These are phyloP conservation scores for Neocucurbitaria cava DNA, from an alignment of 2,329 filamentous ascomycete genomes.

Conservation along the genomic window DNA sequence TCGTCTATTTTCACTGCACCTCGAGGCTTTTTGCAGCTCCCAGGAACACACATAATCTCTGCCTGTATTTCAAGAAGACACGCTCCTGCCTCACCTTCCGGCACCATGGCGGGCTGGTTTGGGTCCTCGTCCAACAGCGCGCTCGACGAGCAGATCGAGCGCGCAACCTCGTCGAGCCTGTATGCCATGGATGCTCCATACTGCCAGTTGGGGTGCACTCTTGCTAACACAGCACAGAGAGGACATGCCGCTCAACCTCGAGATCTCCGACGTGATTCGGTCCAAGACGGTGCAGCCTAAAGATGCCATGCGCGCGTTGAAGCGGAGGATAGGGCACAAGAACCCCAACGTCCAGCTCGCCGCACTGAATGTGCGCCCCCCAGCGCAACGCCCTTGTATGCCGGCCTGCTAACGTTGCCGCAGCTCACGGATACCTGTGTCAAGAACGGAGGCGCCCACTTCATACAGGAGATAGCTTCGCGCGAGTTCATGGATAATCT, in stretches of 20 bases:
- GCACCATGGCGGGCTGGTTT: conserved; percentile 92
- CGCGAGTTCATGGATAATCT: conserved; percentile 99
- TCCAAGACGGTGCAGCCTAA: conserved; percentile 97
- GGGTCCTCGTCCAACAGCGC: conserved; percentile 80
- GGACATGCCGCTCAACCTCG: conserved; percentile 95
- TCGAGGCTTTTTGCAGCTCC: background rate
- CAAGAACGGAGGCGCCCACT: conserved; percentile 96
- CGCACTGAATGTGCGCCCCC: conserved; percentile 76
- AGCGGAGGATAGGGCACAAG: conserved; percentile 92
- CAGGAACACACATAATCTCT: background rate
- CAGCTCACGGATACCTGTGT: conserved; percentile 97
- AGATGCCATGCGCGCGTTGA: conserved; percentile 96
- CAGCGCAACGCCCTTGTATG: background rate
- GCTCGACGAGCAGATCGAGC: conserved; percentile 96
- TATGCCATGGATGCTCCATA: conserved; percentile 50
- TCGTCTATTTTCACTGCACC: background rate
- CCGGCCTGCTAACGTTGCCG: conserved; percentile 14
- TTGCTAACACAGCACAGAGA: conserved; percentile 64
- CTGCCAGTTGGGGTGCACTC: background rate
- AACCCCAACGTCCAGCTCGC: conserved; percentile 97
- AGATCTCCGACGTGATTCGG: conserved; percentile 96
- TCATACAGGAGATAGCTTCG: conserved; percentile 92
- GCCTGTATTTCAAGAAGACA: background rate
- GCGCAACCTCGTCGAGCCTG: conserved; percentile 92
- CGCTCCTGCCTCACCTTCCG: background rate